A percentile compares a stretch with the other conserved stretches of the same genome.
These are phyloP conservation scores for Stenocarpella maydis DNA, from an alignment of 2,329 filamentous ascomycete species.

Conservation along the genomic window DNA sequence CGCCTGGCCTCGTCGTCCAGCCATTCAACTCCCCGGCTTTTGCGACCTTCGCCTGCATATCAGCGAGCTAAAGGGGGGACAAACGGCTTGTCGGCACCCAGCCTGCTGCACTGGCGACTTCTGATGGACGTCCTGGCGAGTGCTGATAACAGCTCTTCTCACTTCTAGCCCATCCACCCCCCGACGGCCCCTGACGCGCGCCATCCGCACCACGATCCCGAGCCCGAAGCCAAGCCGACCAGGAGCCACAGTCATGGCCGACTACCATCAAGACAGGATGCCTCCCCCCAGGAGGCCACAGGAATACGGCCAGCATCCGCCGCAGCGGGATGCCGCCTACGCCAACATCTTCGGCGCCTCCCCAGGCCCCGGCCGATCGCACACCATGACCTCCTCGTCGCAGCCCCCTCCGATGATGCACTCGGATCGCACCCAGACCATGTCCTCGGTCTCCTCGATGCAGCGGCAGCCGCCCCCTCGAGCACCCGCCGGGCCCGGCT, in stretches of 20 bases:
- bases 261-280: constrained; percentile 65
- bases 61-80: constrained; percentile 15
- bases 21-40: constrained; percentile 33
- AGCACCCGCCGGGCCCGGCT: constrained; percentile 50
- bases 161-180: constrained; percentile 28
- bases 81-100: constrained; percentile 29
- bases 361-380: constrained; percentile 86
- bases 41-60: constrained; percentile 31
- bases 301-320: constrained; percentile 33
- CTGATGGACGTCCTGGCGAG: constrained; percentile 34
- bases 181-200: constrained; percentile 29
- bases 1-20: constrained; percentile 16
- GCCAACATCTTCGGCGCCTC: constrained; percentile 93
- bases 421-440: constrained; percentile 79
- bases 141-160: constrained; percentile 36
- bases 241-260: constrained; percentile 58
- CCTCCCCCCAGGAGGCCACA: constrained; percentile 47
- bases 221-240: constrained; percentile 36
- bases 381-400: constrained; percentile 90
- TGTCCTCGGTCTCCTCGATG: constrained; percentile 68
- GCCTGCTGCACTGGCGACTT: constrained; percentile 11
- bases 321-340: constrained; percentile 85
- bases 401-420: constrained; percentile 57
- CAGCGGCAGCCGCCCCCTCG: constrained; percentile 71
- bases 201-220: constrained; percentile 26